Evolutionary conservation across 2,329 filamentous ascomycete genomes (phyloP).

Genomic region (Beauveria medogensis): DNA sequence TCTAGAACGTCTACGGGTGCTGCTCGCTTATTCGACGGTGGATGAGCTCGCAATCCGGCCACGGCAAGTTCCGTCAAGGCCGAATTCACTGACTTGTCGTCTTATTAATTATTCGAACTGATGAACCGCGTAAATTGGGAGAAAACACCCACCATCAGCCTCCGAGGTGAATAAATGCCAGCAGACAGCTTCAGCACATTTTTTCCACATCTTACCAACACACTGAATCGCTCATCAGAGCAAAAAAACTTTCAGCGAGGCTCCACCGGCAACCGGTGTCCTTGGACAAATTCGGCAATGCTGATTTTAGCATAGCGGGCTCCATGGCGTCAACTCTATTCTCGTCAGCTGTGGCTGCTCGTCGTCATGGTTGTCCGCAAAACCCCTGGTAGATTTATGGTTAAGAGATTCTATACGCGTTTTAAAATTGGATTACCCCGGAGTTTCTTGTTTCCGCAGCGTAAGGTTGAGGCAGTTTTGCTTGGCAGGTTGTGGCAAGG

Average conservation of each 20-base stretch:
- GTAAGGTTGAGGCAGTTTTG: neutral
- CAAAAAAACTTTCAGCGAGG: neutral
- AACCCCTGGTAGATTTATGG: neutral
- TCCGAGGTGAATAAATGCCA: no score
- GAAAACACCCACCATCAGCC: no score
- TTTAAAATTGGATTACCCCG: neutral
- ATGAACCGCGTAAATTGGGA: neutral
- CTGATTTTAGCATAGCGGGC: neutral
- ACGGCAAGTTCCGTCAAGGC: neutral
- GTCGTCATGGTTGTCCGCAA: neutral
- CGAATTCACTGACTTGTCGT: neutral
- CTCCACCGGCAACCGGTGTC: neutral
- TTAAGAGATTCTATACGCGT: neutral
- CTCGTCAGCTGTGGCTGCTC: neutral
- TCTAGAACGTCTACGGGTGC: neutral
- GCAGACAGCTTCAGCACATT: no score
- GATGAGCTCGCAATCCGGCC: neutral
- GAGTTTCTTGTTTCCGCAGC: neutral
- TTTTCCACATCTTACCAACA: no score
- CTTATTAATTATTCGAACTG: neutral
- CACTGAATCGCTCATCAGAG: neutral
- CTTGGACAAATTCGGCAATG: neutral
- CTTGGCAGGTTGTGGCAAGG: neutral
- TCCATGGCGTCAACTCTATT: conserved; percentile 5
- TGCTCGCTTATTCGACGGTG: neutral